Evolutionary conservation across 352 stramenopile species (phyloP).

Genomic region (Nothophytophthora sp.): DNA sequence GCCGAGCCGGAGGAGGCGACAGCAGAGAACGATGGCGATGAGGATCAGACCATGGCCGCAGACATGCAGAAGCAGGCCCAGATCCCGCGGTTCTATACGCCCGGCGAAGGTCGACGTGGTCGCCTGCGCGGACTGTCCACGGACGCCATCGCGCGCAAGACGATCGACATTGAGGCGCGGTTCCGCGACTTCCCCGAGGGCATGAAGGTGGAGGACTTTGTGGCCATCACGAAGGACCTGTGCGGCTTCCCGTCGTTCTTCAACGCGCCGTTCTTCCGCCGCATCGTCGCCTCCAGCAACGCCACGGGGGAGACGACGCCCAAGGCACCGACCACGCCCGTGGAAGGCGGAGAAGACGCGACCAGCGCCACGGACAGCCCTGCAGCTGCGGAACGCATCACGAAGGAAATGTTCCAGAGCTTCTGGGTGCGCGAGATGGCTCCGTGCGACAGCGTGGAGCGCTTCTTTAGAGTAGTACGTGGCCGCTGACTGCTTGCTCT

Average conservation of each 20-base stretch:
- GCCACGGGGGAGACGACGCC: conserved; percentile 19
- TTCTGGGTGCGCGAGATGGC: conserved; percentile 97
- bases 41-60: conserved; percentile 33
- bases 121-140: conserved; percentile 62
- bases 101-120: conserved; percentile 60
- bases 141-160: conserved; percentile 64
- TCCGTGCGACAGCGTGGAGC: conserved; percentile 94
- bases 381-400: conserved; percentile 51
- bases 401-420: conserved; percentile 89
- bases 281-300: conserved; percentile 66
- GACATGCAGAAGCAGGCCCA: conserved; percentile 23
- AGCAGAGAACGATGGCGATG: conserved; percentile 7
- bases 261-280: conserved; percentile 95
- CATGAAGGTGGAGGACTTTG: conserved; percentile 89
- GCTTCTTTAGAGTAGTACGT: conserved; percentile 96
- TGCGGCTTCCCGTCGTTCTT: conserved; percentile 99
- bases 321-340: conserved; percentile 19
- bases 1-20: conserved; percentile 4
- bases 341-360: conserved; percentile 1
- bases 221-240: conserved; percentile 97
- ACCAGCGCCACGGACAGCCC: conserved; percentile 24
- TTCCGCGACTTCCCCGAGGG: conserved; percentile 80
- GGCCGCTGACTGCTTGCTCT: too few species aligned
- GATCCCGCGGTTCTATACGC: conserved; percentile 76
- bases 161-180: conserved; percentile 71